Evolutionary conservation across 176 grass and related monocot species (phyloP).

Genomic region (Phragmites australis): DNA sequence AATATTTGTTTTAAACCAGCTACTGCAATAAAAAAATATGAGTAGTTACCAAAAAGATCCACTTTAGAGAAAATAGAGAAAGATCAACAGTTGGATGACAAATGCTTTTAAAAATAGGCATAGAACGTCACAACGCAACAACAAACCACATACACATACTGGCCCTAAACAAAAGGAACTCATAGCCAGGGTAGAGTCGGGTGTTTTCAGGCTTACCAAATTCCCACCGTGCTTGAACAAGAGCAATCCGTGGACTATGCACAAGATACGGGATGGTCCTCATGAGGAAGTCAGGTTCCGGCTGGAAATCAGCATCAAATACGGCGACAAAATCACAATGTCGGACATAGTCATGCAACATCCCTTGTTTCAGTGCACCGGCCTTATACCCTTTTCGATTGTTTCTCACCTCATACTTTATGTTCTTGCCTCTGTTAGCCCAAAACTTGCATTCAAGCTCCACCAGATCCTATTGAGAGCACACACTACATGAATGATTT

Average conservation of each 20-base stretch:
- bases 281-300: conserved; percentile 78
- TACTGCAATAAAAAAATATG: background rate
- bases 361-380: conserved; percentile 89
- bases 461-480: conserved; percentile 65
- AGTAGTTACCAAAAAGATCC: background rate
- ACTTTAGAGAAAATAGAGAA: background rate
- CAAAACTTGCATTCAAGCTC: conserved; percentile 81
- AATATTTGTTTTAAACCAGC: background rate
- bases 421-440: conserved; percentile 84
- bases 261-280: conserved; percentile 75
- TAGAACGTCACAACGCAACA: background rate
- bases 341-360: conserved; percentile 65
- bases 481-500: conserved; percentile 8
- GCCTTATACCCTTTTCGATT: conserved; percentile 95
- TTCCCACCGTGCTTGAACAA: conserved; percentile 94
- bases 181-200: background rate
- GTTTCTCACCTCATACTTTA: conserved; percentile 80
- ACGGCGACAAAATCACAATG: conserved; percentile 89
- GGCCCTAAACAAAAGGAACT: background rate
- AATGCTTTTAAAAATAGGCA: background rate
- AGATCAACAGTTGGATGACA: background rate
- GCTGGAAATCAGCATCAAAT: conserved; percentile 98
- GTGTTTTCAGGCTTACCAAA: conserved; percentile 68
- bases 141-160: background rate
- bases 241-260: conserved; percentile 63